These are phyloP conservation scores for Gossypium davidsonii DNA, from an alignment of 441 rosid species.

Conservation along the genomic window DNA sequence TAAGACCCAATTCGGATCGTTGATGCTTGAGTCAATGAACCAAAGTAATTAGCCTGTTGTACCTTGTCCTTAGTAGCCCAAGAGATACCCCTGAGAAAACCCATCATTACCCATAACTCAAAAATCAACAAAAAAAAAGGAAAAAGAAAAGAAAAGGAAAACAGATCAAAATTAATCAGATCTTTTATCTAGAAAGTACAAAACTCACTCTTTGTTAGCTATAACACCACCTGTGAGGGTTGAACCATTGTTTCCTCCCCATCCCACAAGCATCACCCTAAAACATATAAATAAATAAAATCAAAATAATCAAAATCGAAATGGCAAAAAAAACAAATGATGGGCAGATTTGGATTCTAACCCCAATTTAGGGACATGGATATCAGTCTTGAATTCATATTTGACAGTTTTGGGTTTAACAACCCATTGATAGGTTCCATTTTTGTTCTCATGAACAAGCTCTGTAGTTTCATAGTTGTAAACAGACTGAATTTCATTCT, in stretches of 20 bases:
- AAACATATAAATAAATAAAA: not conserved
- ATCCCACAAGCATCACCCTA: constrained; percentile 96
- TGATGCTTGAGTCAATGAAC: constrained; percentile 91
- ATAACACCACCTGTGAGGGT: constrained; percentile 86
- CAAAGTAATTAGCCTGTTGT: constrained; percentile 92
- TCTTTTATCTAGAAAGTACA: not conserved
- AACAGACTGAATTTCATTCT: constrained; percentile 48
- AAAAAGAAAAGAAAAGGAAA: not conserved
- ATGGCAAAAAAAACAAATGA: not conserved
- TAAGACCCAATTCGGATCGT: constrained; percentile 80
- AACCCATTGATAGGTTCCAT: constrained; percentile 77
- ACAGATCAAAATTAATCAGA: not conserved
- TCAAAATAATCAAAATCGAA: not conserved
- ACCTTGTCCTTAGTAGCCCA: constrained; percentile 96
- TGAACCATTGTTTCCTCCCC: constrained; percentile 96
- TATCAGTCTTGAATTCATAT: constrained; percentile 82
- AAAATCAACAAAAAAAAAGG: not conserved
- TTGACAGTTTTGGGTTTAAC: constrained; percentile 81
- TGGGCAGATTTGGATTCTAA: constrained; percentile 21
- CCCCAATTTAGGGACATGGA: constrained; percentile 86
- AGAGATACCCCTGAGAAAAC: constrained; percentile 67
- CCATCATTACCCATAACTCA: not conserved
- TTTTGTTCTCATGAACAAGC: constrained; percentile 70
- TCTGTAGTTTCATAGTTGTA: constrained; percentile 75
- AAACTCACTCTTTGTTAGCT: constrained; percentile 81